These are phyloP conservation scores for Castanopsis chinensis DNA, from an alignment of 306 rosid genomes.

Conservation along the genomic window DNA sequence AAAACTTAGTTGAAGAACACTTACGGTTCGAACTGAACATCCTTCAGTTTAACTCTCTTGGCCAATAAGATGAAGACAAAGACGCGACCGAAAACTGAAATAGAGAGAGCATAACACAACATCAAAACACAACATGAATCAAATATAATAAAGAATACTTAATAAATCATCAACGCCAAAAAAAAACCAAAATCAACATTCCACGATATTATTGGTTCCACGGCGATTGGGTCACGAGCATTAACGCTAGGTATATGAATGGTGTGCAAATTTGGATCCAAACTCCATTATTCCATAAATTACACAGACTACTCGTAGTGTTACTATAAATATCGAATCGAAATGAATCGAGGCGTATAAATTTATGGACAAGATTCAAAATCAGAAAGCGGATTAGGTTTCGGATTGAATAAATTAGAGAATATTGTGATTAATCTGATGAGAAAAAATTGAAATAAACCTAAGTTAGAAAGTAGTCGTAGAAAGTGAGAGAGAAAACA, in stretches of 20 bases:
- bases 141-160: neutral
- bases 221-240: too few relatives aligned
- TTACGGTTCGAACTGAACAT: slow-evolving; percentile 86
- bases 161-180: neutral
- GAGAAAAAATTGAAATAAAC: neutral
- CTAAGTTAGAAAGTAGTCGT: neutral
- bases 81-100: slow-evolving; percentile 2
- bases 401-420: too few relatives aligned
- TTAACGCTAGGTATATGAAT: too few relatives aligned
- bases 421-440: neutral
- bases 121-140: too few relatives aligned
- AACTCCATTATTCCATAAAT: too few relatives aligned
- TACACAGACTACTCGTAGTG: too few relatives aligned
- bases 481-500: neutral
- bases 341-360: too few relatives aligned
- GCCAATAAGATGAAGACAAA: neutral
- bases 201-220: too few relatives aligned
- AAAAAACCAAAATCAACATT: neutral
- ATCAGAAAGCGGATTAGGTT: too few relatives aligned
- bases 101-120: neutral
- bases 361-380: too few relatives aligned
- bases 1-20: slow-evolving; percentile 18
- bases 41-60: slow-evolving; percentile 12
- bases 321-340: too few relatives aligned
- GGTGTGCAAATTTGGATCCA: too few relatives aligned